A percentile compares a stretch with the other conserved stretches of the same genome.
These are phyloP conservation scores for Parmales sp. DNA, from an alignment of 108 stramenopile genomes.

Conservation along the genomic window DNA sequence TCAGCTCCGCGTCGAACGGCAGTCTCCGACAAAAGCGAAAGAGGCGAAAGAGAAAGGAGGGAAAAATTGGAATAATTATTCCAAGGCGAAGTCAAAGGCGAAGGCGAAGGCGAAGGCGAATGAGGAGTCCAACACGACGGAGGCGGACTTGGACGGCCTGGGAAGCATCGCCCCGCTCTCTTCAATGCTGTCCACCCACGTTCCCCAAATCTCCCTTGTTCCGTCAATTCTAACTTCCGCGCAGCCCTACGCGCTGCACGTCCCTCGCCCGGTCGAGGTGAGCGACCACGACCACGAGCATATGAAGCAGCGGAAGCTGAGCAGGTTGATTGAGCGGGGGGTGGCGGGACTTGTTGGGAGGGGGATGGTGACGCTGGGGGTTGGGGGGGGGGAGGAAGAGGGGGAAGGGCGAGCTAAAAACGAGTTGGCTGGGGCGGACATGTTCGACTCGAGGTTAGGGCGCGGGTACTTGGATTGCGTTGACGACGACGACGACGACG, in stretches of 20 bases:
- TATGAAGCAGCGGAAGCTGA: conserved; percentile 68
- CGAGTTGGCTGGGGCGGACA: no score
- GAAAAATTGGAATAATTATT: background rate
- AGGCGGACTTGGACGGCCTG: conserved; percentile 65
- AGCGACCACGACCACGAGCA: conserved; percentile 81
- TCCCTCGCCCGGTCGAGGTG: conserved; percentile 67
- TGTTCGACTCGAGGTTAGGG: no score
- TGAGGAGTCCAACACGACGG: conserved; percentile 15
- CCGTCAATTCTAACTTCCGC: conserved; percentile 79
- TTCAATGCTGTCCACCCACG: conserved; percentile 74
- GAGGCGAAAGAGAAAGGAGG: background rate
- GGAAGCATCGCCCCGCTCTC: conserved; percentile 53
- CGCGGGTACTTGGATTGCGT: conserved; percentile 58
- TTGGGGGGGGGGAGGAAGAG: no score
- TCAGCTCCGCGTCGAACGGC: no score
- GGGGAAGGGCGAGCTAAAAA: no score
- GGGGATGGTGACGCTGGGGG: conserved; percentile 93
- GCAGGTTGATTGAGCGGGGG: conserved; percentile 65
- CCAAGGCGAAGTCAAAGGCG: background rate
- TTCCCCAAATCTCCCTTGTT: conserved; percentile 78
- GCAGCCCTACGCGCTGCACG: conserved; percentile 59
- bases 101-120: no score
- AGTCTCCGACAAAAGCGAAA: background rate
- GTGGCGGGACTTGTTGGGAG: conserved; percentile 80
- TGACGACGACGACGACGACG: conserved; percentile 68